phyloP scores from a whole-genome alignment of 139 green algal genomes.

The Raphidocelis subcapitata region DNA sequence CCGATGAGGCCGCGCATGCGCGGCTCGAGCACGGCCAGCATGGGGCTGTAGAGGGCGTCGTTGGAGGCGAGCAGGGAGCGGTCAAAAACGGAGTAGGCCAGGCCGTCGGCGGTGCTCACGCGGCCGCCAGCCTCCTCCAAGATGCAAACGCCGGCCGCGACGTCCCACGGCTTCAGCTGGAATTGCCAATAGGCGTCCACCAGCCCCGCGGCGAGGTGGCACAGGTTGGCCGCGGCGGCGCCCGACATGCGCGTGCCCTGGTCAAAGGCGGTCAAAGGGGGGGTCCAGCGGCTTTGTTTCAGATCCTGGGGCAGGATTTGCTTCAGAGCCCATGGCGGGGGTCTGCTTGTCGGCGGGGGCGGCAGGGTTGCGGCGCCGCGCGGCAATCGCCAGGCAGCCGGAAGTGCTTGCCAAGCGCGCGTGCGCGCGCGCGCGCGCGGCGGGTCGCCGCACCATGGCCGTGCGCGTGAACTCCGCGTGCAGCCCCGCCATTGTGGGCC shows the following conservation, averaged over 20 bases:
- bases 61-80: conserved; percentile 52
- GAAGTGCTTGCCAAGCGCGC: too few species aligned
- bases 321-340: too few species aligned
- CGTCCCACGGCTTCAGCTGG: conserved; percentile 57
- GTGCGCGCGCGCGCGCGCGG: too few species aligned
- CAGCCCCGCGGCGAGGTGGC: conserved; percentile 43
- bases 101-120: conserved; percentile 45
- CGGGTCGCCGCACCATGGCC: conserved; percentile 1
- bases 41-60: conserved; percentile 40
- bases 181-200: conserved; percentile 59
- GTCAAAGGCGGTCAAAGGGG: too few species aligned
- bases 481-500: conserved; percentile 19
- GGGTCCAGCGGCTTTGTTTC: too few species aligned
- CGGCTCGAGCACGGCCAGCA: conserved; percentile 39
- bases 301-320: too few species aligned
- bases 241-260: conserved; percentile 39
- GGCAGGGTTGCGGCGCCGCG: too few species aligned
- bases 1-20: conserved; percentile 12
- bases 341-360: too few species aligned
- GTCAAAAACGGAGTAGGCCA: conserved; percentile 60
- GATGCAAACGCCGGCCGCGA: conserved; percentile 51
- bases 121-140: conserved; percentile 57
- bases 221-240: conserved; percentile 45
- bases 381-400: too few species aligned
- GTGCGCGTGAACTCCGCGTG: conserved; percentile 20